Conservation (phyloP, 2,329 filamentous ascomycete genomes). For the Ceratocystis colombiana region DNA sequence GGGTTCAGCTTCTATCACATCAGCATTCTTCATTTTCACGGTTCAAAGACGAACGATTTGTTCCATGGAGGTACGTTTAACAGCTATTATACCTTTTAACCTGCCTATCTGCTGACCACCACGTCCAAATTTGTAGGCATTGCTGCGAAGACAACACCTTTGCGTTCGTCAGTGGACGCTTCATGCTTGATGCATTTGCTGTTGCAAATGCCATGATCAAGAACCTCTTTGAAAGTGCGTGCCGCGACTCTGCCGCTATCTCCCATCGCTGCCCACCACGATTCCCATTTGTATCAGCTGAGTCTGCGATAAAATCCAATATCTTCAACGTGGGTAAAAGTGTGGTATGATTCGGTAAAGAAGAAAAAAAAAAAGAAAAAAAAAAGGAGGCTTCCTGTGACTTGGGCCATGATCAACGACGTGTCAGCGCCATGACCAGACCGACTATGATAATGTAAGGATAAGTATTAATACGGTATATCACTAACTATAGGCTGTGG, state of each 20-base stretch:
- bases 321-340: background rate
- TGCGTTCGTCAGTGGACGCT: constrained; percentile 23
- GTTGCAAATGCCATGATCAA: constrained; percentile 21
- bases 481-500: background rate
- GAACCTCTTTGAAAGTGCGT: constrained; percentile 21
- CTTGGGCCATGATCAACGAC: background rate
- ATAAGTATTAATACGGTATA: constrained; percentile 10
- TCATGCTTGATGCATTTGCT: constrained; percentile 22
- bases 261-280: background rate
- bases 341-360: background rate
- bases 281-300: background rate
- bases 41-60: background rate
- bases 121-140: background rate
- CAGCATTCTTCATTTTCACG: constrained; percentile 20
- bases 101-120: background rate
- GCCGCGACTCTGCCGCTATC: constrained; percentile 12
- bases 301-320: background rate
- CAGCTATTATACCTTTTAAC: background rate
- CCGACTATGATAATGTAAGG: background rate
- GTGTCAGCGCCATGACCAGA: background rate
- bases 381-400: background rate
- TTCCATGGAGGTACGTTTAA: constrained; percentile 16
- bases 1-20: constrained; percentile 11
- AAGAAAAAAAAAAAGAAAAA: too few relatives aligned
- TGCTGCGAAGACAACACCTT: constrained; percentile 23